These are phyloP conservation scores for Podospora tetraspora DNA, from an alignment of 495 filamentous ascomycete species.

Conservation along the genomic window DNA sequence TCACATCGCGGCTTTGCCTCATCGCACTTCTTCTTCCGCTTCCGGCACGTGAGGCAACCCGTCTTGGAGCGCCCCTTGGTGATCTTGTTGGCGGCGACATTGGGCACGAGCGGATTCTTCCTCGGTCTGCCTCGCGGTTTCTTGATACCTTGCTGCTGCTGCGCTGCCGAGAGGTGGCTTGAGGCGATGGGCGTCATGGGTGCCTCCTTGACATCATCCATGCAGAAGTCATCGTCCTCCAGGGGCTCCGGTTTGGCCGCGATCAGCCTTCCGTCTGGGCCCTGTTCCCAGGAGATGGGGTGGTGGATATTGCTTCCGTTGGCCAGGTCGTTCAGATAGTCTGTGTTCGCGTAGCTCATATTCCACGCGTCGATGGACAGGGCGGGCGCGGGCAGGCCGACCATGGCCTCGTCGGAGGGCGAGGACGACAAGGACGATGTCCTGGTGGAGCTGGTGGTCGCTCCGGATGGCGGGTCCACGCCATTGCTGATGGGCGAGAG, in stretches of 20 bases:
- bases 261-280: slow-evolving; percentile 30
- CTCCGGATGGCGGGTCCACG: slow-evolving; percentile 33
- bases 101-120: slow-evolving; percentile 66
- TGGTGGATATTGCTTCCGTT: slow-evolving; percentile 12
- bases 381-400: slow-evolving; percentile 32
- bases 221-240: slow-evolving; percentile 44
- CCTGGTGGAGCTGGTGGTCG: slow-evolving; percentile 19
- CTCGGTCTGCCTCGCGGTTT: slow-evolving; percentile 72
- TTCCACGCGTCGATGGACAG: slow-evolving; percentile 32
- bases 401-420: slow-evolving; percentile 29
- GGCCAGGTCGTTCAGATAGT: slow-evolving; percentile 20
- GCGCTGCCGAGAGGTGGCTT: slow-evolving; percentile 8
- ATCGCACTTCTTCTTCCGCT: slow-evolving; percentile 95
- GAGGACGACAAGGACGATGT: slow-evolving; percentile 29
- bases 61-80: slow-evolving; percentile 91
- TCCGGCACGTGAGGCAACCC: slow-evolving; percentile 86
- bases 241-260: slow-evolving; percentile 44
- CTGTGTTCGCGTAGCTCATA: slow-evolving; percentile 26
- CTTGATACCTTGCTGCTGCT: slow-evolving; percentile 41
- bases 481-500: slow-evolving; percentile 48
- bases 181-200: slow-evolving; percentile 29
- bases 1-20: slow-evolving; percentile 84
- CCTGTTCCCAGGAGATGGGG: slow-evolving; percentile 37
- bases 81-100: slow-evolving; percentile 51
- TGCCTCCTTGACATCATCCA: slow-evolving; percentile 43